Evolutionary conservation across 305 asterid species (phyloP), one percentile per base, ranked within the genome.

Genomic region (Salvia sclarea): DNA sequence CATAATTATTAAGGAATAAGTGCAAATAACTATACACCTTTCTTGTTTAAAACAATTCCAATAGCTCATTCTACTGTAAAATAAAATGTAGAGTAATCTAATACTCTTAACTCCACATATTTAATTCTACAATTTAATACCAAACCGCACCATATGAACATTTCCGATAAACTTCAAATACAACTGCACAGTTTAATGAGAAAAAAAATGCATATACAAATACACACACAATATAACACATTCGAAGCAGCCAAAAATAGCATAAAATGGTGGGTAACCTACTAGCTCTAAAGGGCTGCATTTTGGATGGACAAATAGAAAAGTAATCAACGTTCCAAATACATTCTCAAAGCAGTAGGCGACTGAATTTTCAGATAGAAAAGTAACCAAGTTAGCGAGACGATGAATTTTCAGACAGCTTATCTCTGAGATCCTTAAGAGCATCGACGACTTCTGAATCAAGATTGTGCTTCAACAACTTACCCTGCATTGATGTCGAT

Each of bases 391-490:
- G 61, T 75, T 75, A 75, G 8, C 30, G 59, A 44, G 69, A 66
- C 0, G 64, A 66, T 24, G 81, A 69, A 57, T 81, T 83, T 71
- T 71, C 79, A 43, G 87, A 80, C 58, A 93, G 81, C 85, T 86
- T 83, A 78, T 88, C 85, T 71, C 96, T 87, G 75, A 93, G 96
- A 79, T 88, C 94, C 83, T 88, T 90, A 61, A 93, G 95, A 61
- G 98, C 98, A 69, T 83, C 83, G 57, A 93, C 96, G 10, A 88
- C 96, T 73, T 87, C 82, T 28, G 96, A 72, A 76, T 84, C 96
- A 63, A 93, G 97, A 82, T 93, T 91, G 84, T 91, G 97, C 86
- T 88, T 90, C 82, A 90, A 79, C 88, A 93, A 57, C 76, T 84
- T 91, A 44, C 97, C 98, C 82, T 88, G 96, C 90, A 93, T 85